Evolutionary conservation across 768 basidiomycete genomes (phyloP).

Genomic region (Rhodotorula toruloides): DNA sequence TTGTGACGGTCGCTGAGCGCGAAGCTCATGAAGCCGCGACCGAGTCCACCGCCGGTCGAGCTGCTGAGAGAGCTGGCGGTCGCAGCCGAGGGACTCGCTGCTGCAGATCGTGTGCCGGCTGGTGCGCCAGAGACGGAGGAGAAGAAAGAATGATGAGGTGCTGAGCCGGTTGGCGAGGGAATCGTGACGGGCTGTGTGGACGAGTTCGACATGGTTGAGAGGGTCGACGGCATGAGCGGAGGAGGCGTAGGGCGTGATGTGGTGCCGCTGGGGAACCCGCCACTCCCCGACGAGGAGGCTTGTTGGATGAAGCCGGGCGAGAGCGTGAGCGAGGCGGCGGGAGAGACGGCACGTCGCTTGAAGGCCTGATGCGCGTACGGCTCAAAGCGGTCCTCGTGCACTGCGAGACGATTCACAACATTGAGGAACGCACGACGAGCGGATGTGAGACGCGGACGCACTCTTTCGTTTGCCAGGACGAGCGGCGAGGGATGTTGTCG

Average conservation of each 20-base stretch:
- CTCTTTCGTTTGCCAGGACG: slow-evolving; percentile 41
- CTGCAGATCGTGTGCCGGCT: slow-evolving; percentile 1
- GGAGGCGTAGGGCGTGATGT: slow-evolving; percentile 1
- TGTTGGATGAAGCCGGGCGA: slow-evolving; percentile 16
- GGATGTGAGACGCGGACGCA: neutral
- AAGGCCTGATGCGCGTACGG: slow-evolving; percentile 39
- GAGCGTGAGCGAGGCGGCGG: slow-evolving; percentile 33
- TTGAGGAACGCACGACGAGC: neutral
- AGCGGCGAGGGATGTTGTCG: slow-evolving; percentile 17
- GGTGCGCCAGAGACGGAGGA: neutral
- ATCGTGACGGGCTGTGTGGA: slow-evolving; percentile 19
- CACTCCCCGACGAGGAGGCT: neutral
- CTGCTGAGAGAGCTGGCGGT: slow-evolving; percentile 4
- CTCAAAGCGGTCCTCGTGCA: slow-evolving; percentile 39
- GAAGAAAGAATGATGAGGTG: slow-evolving; percentile 15
- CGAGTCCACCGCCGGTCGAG: slow-evolving; percentile 1
- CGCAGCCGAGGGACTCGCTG: neutral
- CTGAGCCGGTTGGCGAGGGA: slow-evolving; percentile 9
- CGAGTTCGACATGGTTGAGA: neutral
- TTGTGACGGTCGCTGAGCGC: slow-evolving; percentile 12
- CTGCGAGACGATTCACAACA: neutral
- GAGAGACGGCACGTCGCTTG: slow-evolving; percentile 43
- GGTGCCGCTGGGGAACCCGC: no score
- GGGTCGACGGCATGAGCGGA: neutral
- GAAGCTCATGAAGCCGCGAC: neutral